These are phyloP conservation scores for Diaporthe helianthi DNA, from an alignment of 2,329 filamentous ascomycete species.

Conservation along the genomic window DNA sequence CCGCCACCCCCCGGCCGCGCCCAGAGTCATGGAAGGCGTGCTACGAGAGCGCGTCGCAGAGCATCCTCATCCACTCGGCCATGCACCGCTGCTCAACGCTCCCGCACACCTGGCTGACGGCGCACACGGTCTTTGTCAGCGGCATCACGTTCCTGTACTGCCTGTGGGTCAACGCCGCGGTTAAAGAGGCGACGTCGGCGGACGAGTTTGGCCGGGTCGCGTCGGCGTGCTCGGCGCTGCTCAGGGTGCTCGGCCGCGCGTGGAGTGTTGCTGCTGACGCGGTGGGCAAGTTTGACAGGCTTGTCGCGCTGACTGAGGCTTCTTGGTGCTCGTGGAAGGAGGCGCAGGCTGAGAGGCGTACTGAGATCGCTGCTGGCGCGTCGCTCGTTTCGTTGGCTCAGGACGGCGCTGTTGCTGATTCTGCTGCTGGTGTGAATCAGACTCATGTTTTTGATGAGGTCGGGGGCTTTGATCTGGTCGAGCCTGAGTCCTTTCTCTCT, in stretches of 20 bases:
- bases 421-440: neutral
- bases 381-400: conserved; percentile 6
- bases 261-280: conserved; percentile 48
- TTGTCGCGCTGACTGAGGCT: conserved; percentile 30
- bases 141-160: conserved; percentile 43
- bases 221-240: conserved; percentile 36
- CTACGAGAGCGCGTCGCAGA: conserved; percentile 41
- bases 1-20: conserved; percentile 39
- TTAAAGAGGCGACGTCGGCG: conserved; percentile 8
- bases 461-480: neutral
- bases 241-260: conserved; percentile 37
- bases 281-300: conserved; percentile 41
- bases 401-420: conserved; percentile 2
- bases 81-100: conserved; percentile 42
- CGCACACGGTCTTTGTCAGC: conserved; percentile 42
- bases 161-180: conserved; percentile 35
- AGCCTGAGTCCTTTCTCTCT: conserved; percentile 34
- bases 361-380: conserved; percentile 13
- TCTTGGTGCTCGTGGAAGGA: conserved; percentile 28
- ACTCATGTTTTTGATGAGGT: neutral
- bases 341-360: conserved; percentile 6
- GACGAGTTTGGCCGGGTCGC: conserved; percentile 30
- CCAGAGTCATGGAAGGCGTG: conserved; percentile 39
- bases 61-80: conserved; percentile 40
- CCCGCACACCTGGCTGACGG: conserved; percentile 42